These are phyloP conservation scores for Trichoderma parareesei DNA, from an alignment of 495 filamentous ascomycete genomes.

Conservation along the genomic window DNA sequence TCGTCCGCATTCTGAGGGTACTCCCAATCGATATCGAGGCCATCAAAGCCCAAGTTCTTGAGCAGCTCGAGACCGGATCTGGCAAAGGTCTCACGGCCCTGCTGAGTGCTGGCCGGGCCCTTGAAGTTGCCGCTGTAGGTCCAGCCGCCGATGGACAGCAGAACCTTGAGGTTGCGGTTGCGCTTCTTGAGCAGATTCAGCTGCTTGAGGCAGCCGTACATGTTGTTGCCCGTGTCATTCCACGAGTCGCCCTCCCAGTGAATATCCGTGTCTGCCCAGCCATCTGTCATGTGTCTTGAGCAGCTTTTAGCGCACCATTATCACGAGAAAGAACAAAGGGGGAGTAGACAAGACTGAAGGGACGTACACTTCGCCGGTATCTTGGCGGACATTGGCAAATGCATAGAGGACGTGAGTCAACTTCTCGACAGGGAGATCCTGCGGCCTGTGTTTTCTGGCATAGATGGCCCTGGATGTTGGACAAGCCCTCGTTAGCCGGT, in stretches of 20 bases:
- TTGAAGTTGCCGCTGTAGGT: slow-evolving; percentile 87
- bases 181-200: slow-evolving; percentile 82
- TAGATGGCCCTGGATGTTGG: slow-evolving; percentile 64
- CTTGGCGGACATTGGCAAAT: slow-evolving; percentile 58
- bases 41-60: slow-evolving; percentile 53
- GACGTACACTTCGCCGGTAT: slow-evolving; percentile 54
- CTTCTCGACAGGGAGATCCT: slow-evolving; percentile 78
- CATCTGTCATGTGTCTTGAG: slow-evolving; percentile 63
- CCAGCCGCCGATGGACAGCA: slow-evolving; percentile 95
- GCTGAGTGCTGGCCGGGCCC: slow-evolving; percentile 55
- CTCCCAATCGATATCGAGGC: slow-evolving; percentile 57
- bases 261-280: slow-evolving; percentile 82
- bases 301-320: not conserved
- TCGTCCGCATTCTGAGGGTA: slow-evolving; percentile 50
- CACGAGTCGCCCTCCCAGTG: slow-evolving; percentile 79
- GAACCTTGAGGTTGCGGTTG: slow-evolving; percentile 80
- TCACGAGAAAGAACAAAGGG: not conserved
- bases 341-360: not conserved
- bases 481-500: not conserved
- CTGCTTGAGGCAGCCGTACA: slow-evolving; percentile 92
- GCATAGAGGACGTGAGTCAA: slow-evolving; percentile 84
- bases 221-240: slow-evolving; percentile 61
- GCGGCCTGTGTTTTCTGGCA: slow-evolving; percentile 74
- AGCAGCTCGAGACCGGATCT: slow-evolving; percentile 58
- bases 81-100: slow-evolving; percentile 62